Evolutionary conservation across 2,329 filamentous ascomycete species (phyloP), one percentile per base, ranked within the genome.

Genomic region (Fusarium odoratissimum): DNA sequence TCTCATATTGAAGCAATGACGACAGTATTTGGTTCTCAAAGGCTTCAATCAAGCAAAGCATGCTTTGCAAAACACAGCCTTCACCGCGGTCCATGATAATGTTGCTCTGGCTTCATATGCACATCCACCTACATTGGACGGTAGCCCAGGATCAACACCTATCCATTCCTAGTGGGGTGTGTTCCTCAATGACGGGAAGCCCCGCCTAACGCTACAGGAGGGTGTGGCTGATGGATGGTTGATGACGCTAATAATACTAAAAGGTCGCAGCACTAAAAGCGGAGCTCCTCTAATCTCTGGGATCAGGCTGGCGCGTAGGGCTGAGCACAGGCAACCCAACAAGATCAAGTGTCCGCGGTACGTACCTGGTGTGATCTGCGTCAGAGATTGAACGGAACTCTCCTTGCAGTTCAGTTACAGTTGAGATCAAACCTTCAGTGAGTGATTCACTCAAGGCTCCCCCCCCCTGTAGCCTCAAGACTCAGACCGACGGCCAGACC

Each of bases 231-330:
- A 69, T 30, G 35, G 17, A 45, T 77, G 71, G 73, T 73, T 78
- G 60, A 74, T 68, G 72, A 72, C 74, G 66, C 74, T 77, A 76
- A 74, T 65, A 69, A 70, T 76, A 74, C 69, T 76, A 74, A 67
- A 65, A 70, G 65, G 64, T 73, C 57, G 64, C 63, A 77, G 38
- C 64, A 58, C 66, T 76, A 75, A 71, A 58, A 65, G 40, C 63
- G 55, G 40, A 63, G 56, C 56, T 62, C 59, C 67, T 64, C 58
- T 41, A 61, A 52, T 69, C 57, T 71, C 51, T 69, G 56, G 67
- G 62, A 61, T 23, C 66, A 71, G 68, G 64, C 66, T 66, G 73
- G 67, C 63, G 67, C 64, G 69, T 78, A 78, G 76, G 76, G 76
- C 76, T 78, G 76, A 78, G 76, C 76, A 76, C 70, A 65, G 75